Evolutionary conservation across 1,284 basidiomycete genomes (phyloP), one percentile per base, ranked within the genome.

Genomic region (Austroboletus rostrupii): DNA sequence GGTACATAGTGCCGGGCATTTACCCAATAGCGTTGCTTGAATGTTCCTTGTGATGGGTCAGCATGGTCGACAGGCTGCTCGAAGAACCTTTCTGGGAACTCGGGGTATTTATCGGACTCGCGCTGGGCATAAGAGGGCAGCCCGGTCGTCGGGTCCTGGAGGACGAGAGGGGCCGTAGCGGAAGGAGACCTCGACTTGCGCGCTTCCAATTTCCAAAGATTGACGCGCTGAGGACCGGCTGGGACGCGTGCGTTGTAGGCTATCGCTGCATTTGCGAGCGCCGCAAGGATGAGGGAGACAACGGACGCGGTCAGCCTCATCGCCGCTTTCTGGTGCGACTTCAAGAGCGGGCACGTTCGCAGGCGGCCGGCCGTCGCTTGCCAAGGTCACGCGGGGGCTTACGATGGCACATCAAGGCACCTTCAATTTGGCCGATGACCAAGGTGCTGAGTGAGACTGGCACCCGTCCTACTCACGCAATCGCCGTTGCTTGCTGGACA

Each of bases 31-130:
- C 89, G 77, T 61, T 91, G 88, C 44, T 71, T 67, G 66, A 85
- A 91, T 3, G 78, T 83, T 48, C 76, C 73, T 20, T 71, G 70
- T 19, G 71, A 70, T 19, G 68, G 65, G 36, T 75, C 72, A 55
- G 85, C 84, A 63, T 97, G 94, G 65, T 95, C 91, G 45, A 95
- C 70, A 0, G 89, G 90, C 65, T 97, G 94, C 49, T 77, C 72
- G 69, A 95, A 91, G 74, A 84, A 92, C 46, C 78, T 77, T 3
- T 74, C 73, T 10, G 72, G 70, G 61, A 87, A 87, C 45, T 76
- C 73, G 33, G 62, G 57, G 52, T 63, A 53, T 5, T 26, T 26
- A 26, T 26, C 23, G 12, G 43, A 33, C 29, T 28, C 11, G 32
- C 39, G 43, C 23, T 35, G 35, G 39, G 41, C n/a, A 9, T 20